These are phyloP conservation scores for Trypanosoma scelopori DNA, from an alignment of 208 protist species.

Conservation along the genomic window DNA sequence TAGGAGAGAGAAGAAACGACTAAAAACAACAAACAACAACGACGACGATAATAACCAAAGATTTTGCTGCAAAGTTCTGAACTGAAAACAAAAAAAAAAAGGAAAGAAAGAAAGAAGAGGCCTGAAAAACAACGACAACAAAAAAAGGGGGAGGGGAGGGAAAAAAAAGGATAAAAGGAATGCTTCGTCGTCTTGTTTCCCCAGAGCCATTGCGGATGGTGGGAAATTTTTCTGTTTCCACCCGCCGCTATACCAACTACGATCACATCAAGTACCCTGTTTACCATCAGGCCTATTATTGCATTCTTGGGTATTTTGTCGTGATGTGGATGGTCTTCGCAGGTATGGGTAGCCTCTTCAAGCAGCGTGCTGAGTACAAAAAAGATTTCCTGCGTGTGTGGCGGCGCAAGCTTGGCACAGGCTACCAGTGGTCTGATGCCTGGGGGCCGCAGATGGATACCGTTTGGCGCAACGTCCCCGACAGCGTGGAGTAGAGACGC, in stretches of 20 bases:
- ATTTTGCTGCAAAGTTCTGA: too few species aligned
- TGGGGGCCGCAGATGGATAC: constrained; percentile 82
- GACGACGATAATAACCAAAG: too few species aligned
- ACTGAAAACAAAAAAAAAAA: too few species aligned
- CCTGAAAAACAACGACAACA: too few species aligned
- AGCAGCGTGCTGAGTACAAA: constrained; percentile 66
- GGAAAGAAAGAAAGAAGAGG: background rate
- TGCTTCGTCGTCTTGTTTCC: constrained; percentile 77
- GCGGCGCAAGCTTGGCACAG: constrained; percentile 83
- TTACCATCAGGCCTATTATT: constrained; percentile 38
- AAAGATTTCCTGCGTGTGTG: constrained; percentile 81
- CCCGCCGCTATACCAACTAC: constrained; percentile 76
- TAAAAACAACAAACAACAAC: too few species aligned
- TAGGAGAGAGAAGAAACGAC: too few species aligned
- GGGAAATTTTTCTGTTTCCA: constrained; percentile 25
- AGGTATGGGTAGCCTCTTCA: constrained; percentile 52
- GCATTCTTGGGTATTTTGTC: constrained; percentile 66
- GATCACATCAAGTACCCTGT: constrained; percentile 85
- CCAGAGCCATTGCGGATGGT: constrained; percentile 33
- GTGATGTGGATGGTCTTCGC: constrained; percentile 76
- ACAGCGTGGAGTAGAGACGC: constrained; percentile 52
- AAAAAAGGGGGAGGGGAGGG: background rate
- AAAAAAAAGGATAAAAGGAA: constrained; percentile 19
- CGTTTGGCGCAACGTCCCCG: constrained; percentile 79
- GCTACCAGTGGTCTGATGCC: constrained; percentile 88